These are phyloP conservation scores for Trichoderma citrinoviride DNA, from an alignment of 2,329 filamentous ascomycete species.

Conservation along the genomic window DNA sequence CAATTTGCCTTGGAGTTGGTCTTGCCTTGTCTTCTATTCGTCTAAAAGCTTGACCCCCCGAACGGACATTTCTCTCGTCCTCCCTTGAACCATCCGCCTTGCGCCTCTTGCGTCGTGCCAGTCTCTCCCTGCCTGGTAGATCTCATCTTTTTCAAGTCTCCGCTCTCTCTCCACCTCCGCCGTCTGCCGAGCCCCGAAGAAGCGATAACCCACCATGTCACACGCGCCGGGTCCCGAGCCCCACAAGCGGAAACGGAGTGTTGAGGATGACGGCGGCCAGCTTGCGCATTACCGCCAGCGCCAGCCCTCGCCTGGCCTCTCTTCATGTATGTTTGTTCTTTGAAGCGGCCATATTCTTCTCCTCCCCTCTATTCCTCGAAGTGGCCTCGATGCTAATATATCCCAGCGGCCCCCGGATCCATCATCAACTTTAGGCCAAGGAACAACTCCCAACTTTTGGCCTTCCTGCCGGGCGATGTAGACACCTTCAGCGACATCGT, in stretches of 20 bases:
- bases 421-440: conserved; percentile 56
- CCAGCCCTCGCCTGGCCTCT: conserved; percentile 43
- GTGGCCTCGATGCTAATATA: conserved; percentile 9
- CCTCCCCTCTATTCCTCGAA: background rate
- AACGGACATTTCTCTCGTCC: background rate
- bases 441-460: conserved; percentile 44
- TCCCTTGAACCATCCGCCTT: background rate
- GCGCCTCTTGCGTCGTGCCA: background rate
- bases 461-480: conserved; percentile 51
- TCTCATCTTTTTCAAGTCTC: background rate
- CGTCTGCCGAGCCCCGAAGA: background rate
- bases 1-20: background rate
- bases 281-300: background rate
- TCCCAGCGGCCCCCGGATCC: background rate
- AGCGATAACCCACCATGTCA: conserved; percentile 37
- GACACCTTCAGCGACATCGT: conserved; percentile 74
- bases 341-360: no score
- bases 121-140: background rate
- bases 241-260: conserved; percentile 50
- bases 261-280: conserved; percentile 41
- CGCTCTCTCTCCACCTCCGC: background rate
- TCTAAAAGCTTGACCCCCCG: background rate
- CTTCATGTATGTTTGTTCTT: conserved; percentile 44
- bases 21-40: background rate
- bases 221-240: conserved; percentile 42